Evolutionary conservation across 2,329 filamentous ascomycete genomes (phyloP).

Genomic region (Colletotrichum spinosum): DNA sequence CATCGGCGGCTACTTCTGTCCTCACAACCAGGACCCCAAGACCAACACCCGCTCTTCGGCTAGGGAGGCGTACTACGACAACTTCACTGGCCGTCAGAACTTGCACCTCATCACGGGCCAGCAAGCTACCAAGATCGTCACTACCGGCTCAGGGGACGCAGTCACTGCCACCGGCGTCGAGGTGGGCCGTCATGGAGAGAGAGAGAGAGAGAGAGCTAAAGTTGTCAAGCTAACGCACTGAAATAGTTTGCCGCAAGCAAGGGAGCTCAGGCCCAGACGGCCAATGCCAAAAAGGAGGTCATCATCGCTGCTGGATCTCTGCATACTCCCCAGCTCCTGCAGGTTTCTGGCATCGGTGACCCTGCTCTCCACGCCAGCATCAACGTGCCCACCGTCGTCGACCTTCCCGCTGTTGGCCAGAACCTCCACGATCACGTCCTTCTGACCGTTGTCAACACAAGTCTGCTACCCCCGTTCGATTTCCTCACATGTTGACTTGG

Average conservation of each 20-base stretch:
- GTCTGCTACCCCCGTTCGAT: background rate
- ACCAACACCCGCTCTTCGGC: constrained; percentile 44
- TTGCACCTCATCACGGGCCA: constrained; percentile 44
- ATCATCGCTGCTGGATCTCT: constrained; percentile 55
- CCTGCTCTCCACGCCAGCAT: constrained; percentile 27
- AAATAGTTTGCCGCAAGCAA: constrained; percentile 25
- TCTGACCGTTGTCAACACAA: constrained; percentile 27
- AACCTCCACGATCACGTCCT: constrained; percentile 38
- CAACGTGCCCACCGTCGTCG: constrained; percentile 31
- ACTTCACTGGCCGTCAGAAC: constrained; percentile 40
- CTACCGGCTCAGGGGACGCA: constrained; percentile 15
- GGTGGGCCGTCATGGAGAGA: constrained; percentile 8
- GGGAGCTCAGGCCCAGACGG: constrained; percentile 7
- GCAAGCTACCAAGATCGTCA: constrained; percentile 43
- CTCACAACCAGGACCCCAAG: constrained; percentile 41
- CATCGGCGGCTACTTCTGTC: constrained; percentile 41
- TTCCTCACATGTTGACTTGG: background rate
- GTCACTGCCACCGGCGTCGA: constrained; percentile 38
- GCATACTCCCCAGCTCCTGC: constrained; percentile 58
- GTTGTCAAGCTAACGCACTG: background rate
- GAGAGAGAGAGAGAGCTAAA: background rate
- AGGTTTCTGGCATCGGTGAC: constrained; percentile 62
- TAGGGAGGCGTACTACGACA: constrained; percentile 44
- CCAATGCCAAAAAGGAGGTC: constrained; percentile 49
- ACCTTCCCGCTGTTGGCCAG: constrained; percentile 36